Evolutionary conservation across 2,329 filamentous ascomycete species (phyloP).

Genomic region (Talaromyces albobiverticillius): DNA sequence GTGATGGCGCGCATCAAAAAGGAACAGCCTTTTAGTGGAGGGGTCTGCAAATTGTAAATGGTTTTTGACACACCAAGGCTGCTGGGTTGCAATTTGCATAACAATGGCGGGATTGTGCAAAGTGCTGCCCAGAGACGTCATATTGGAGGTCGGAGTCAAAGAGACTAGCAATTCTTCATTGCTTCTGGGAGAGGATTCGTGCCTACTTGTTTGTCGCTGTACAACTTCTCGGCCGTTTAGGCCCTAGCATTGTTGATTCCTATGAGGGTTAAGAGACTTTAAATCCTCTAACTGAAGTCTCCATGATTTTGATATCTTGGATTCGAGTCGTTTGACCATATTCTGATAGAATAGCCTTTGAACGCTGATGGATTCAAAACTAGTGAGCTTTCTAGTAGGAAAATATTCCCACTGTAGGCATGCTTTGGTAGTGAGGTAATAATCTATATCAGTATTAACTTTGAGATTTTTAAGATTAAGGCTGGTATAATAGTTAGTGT

Average conservation of each 20-base stretch:
- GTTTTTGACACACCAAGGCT: not conserved
- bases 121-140: not conserved
- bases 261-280: not conserved
- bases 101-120: not conserved
- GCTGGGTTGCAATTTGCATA: not conserved
- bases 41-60: not conserved
- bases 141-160: not conserved
- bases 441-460: not conserved
- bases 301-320: not conserved
- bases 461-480: not conserved
- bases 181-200: not conserved
- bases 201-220: not conserved
- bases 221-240: not conserved
- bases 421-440: not conserved
- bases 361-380: not conserved
- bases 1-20: not conserved
- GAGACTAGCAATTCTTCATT: not conserved
- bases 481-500: not conserved
- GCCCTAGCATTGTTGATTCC: not conserved
- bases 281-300: not conserved
- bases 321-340: not conserved
- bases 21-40: not conserved
- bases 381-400: not conserved
- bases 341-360: not conserved
- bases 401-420: not conserved